Base-by-base conservation (phyloP, 495 filamentous ascomycete genomes). In the Aspergillus wentii region DNA sequence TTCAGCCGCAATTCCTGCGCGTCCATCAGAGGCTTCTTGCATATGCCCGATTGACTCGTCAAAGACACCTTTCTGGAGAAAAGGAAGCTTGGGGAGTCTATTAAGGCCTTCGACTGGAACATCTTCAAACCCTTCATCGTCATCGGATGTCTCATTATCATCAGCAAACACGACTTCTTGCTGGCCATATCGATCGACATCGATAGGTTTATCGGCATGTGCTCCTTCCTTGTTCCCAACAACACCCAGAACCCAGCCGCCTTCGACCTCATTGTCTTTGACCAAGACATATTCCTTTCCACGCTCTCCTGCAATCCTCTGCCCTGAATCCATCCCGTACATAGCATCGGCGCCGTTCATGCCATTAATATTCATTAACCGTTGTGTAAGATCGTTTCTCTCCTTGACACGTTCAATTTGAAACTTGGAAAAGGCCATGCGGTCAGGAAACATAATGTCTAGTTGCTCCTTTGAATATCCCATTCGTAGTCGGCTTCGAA, bases 351-450 rank as follows among this genome's bases (percentile, higher is more conserved):
- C 75, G 1, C 77, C 80, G 23, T 83, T 80, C 84, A 94, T 94
- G 13, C 89, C 89, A 51, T 91, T 86, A 18, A 97, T 75, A 47
- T 92, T 82, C 92, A 98, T 97, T 29, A 98, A 62, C 29, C 91
- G 76, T 59, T 96, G 92, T 0, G 92, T 97, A n/a, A 98, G 68
- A 40, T 95, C 82, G 56, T 97, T 98, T 26, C 92, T 74, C 57
- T 96, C 89, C 46, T 68, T 75, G 13, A 97, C 94, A 22, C 92
- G 71, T 48, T 95, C 94, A 39, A 98, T 95, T 65, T 98, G 92
- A 56, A 98, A 98, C 33, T 72, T 82, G 0, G 88, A 94, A 47
- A 98, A 98, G 3, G 83, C 92, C 87, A 97, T 95, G n/a, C 92
- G 78, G 54, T 98, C 82, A 0, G 92, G 94, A 48, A 98, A 98